Conservation (phyloP, 768 basidiomycete genomes). For the Kwoniella shandongensis region DNA sequence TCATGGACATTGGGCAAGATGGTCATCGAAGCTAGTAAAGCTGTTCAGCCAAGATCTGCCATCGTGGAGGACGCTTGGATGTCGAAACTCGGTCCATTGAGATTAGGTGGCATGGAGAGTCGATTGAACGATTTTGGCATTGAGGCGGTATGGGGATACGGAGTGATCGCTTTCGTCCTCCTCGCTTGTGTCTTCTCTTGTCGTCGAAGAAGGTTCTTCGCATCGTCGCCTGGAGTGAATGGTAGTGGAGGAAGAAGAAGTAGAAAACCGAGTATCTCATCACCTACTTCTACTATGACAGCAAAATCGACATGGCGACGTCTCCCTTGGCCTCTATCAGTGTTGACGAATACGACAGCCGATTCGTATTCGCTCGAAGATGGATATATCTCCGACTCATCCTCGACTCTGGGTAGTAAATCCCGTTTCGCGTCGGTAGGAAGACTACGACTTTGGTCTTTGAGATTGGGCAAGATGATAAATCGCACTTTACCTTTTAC, state of each 20-base stretch:
- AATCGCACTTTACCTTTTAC: conserved; percentile 7
- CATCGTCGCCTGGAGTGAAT: neutral
- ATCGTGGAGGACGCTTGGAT: conserved; percentile 29
- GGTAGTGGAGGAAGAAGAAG: conserved; percentile 10
- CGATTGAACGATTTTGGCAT: conserved; percentile 37
- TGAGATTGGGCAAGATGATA: conserved; percentile 8
- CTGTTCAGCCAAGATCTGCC: conserved; percentile 31
- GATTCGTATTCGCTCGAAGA: no score
- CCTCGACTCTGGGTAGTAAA: neutral
- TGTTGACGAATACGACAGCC: no score
- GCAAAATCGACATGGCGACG: neutral
- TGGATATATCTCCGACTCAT: neutral
- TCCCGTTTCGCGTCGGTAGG: conserved; percentile 7
- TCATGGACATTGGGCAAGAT: conserved; percentile 99
- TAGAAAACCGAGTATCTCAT: conserved; percentile 31
- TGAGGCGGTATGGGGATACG: conserved; percentile 45
- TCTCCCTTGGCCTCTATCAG: no score
- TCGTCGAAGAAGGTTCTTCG: conserved; percentile 25
- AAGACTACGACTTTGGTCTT: conserved; percentile 10
- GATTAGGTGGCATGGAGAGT: conserved; percentile 19
- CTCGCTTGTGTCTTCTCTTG: conserved; percentile 28
- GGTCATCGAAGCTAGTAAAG: conserved; percentile 86
- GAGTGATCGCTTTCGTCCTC: conserved; percentile 29
- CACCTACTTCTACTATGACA: neutral
- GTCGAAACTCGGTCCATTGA: conserved; percentile 11